Evolutionary conservation across 2,329 filamentous ascomycete species (phyloP).

Genomic region (Epichloe festucae): DNA sequence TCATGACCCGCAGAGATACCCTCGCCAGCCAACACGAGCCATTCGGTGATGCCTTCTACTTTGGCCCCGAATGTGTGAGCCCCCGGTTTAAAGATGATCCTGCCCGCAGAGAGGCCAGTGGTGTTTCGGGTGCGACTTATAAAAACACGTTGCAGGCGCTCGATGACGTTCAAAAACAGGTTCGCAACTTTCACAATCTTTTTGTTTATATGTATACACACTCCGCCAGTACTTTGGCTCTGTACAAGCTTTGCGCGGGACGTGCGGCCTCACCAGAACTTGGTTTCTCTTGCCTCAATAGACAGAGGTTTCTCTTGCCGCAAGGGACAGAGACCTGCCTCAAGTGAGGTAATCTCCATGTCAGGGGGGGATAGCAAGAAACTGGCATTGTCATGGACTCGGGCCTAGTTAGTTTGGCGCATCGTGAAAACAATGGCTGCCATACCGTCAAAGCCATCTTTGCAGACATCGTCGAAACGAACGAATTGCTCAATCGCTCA

Average conservation of each 20-base stretch:
- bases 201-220: too few relatives aligned
- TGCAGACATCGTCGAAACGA: too few relatives aligned
- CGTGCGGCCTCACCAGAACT: too few relatives aligned
- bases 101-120: constrained; percentile 41
- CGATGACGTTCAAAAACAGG: constrained; percentile 59
- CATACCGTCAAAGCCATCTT: not conserved
- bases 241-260: too few relatives aligned
- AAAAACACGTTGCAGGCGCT: constrained; percentile 66
- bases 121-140: constrained; percentile 59
- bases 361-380: too few relatives aligned
- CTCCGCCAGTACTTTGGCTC: too few relatives aligned
- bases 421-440: not conserved
- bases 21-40: constrained; percentile 86
- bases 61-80: constrained; percentile 77
- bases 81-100: constrained; percentile 60
- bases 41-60: constrained; percentile 95
- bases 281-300: too few relatives aligned
- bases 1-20: constrained; percentile 81
- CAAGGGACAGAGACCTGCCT: too few relatives aligned
- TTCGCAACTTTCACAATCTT: constrained; percentile 27
- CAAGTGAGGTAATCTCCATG: too few relatives aligned
- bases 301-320: too few relatives aligned
- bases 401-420: not conserved
- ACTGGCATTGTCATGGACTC: too few relatives aligned
- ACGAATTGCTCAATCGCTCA: not conserved